Evolutionary conservation across 805 yeast genomes (phyloP).

Genomic region (Brettanomyces naardenensis): DNA sequence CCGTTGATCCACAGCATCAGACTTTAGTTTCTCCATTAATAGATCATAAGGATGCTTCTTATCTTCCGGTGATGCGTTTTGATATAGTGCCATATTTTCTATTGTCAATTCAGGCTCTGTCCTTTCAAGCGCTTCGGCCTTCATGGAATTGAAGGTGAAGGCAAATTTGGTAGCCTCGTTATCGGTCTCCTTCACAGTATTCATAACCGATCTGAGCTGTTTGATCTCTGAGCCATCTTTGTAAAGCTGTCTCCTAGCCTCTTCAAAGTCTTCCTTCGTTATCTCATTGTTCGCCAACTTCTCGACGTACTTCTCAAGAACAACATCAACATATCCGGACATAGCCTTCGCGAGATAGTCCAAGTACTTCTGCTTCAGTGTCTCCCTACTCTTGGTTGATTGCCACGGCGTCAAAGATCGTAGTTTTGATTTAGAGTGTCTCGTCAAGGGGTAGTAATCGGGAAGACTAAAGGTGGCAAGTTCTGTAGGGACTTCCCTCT

Average conservation of each 20-base stretch:
- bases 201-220: constrained; percentile 7
- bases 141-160: constrained; percentile 12
- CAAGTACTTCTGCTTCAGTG: constrained; percentile 1
- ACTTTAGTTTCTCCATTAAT: not conserved
- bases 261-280: constrained; percentile 10
- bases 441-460: constrained; percentile 17
- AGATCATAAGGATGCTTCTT: not conserved
- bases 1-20: not conserved
- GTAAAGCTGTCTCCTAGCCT: constrained; percentile 7
- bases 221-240: constrained; percentile 10
- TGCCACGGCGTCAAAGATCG: not conserved
- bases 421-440: constrained; percentile 8
- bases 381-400: not conserved
- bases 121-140: constrained; percentile 16
- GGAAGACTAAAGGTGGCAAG: constrained; percentile 13
- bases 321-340: constrained; percentile 11
- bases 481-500: not conserved
- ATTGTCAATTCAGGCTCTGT: constrained; percentile 17
- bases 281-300: constrained; percentile 9
- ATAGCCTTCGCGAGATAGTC: constrained; percentile 9
- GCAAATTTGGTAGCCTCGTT: constrained; percentile 6
- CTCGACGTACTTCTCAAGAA: constrained; percentile 14
- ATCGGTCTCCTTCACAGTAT: constrained; percentile 5
- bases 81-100: constrained; percentile 7
- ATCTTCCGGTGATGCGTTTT: not conserved